Evolutionary conservation across 306 rosid genomes (phyloP).

Genomic region (Alnus glutinosa): DNA sequence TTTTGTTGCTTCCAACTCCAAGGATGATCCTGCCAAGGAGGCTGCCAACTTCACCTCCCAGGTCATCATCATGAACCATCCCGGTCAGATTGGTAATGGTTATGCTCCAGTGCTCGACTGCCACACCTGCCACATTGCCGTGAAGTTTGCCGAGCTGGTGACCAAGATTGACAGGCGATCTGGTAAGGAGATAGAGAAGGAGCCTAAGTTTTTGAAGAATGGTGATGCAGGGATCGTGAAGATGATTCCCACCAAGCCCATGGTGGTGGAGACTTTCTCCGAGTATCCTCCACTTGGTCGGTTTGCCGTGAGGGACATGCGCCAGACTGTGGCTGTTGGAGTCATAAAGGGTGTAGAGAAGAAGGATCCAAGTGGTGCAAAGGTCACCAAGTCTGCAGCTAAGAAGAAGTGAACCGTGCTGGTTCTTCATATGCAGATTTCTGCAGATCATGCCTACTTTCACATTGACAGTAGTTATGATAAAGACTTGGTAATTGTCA

Average conservation of each 20-base stretch:
- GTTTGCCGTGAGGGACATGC: conserved; percentile 43
- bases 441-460: neutral
- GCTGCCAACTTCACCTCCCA: too few species aligned
- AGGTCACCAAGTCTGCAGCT: neutral
- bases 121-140: too few species aligned
- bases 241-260: conserved; percentile 53
- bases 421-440: neutral
- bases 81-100: too few species aligned
- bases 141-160: too few species aligned
- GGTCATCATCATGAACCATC: too few species aligned
- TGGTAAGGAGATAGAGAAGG: conserved; percentile 34
- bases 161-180: conserved; percentile 25
- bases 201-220: conserved; percentile 43
- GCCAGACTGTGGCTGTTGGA: too few species aligned
- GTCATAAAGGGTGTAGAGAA: too few species aligned
- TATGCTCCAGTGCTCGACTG: too few species aligned
- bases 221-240: conserved; percentile 50
- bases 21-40: too few species aligned
- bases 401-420: conserved; percentile 59
- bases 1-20: too few species aligned
- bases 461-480: neutral
- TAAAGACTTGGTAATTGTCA: neutral
- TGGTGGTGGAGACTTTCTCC: conserved; percentile 50
- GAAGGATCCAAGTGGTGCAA: too few species aligned
- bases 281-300: conserved; percentile 51